Evolutionary conservation across 257 asterid species (phyloP).

Genomic region (Plantago major): DNA sequence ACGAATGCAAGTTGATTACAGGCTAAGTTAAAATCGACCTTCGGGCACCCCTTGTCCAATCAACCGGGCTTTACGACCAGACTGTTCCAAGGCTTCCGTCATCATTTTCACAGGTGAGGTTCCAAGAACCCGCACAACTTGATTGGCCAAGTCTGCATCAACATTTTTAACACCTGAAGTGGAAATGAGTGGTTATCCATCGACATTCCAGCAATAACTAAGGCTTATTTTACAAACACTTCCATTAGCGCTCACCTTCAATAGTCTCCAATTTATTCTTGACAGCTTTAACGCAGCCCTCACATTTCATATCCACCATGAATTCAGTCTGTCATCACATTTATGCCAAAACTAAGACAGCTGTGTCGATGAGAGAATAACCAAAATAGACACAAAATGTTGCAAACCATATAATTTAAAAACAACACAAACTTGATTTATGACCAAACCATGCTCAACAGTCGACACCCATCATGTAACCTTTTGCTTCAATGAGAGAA

Average conservation of each 20-base stretch:
- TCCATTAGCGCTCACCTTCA: constrained; percentile 52
- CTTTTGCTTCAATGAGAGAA: background rate
- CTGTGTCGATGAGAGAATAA: background rate
- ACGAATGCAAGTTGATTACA: too few species aligned
- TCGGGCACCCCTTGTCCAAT: constrained; percentile 94
- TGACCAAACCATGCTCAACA: background rate
- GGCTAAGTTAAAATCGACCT: constrained; percentile 31
- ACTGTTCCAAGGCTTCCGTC: constrained; percentile 89
- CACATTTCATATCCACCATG: constrained; percentile 94
- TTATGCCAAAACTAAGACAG: constrained; percentile 17
- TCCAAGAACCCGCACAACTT: constrained; percentile 87
- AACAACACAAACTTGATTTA: background rate
- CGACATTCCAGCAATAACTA: constrained; percentile 1
- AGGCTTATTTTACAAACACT: background rate
- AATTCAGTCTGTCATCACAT: constrained; percentile 65
- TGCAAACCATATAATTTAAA: background rate
- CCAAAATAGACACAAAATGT: background rate
- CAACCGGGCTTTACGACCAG: constrained; percentile 82
- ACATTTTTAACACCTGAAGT: constrained; percentile 74
- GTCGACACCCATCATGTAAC: background rate
- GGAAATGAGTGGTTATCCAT: constrained; percentile 3
- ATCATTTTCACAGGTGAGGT: constrained; percentile 69
- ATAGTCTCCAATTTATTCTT: constrained; percentile 65
- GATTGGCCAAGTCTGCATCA: constrained; percentile 76
- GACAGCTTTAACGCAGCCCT: constrained; percentile 84